Evolutionary conservation across 2,329 filamentous ascomycete genomes (phyloP), one percentile per base, ranked within the genome.

Genomic region (Malbranchea zuffiana): DNA sequence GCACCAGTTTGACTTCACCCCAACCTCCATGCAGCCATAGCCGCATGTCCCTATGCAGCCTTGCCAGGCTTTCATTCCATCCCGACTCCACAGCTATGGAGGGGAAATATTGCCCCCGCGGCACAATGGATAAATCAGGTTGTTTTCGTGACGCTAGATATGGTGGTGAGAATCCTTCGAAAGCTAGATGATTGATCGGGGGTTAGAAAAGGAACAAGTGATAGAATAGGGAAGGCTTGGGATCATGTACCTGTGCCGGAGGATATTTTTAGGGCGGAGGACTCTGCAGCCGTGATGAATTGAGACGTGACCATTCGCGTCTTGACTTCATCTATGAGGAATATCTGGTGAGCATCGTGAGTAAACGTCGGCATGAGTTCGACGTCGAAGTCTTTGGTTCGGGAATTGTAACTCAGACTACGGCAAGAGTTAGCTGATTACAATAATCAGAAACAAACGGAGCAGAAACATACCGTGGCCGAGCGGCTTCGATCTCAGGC

Each of bases 1-100:
- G 10, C 16, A 41, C 43, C 13, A 45, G 6, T 24, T 38, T 11
- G 10, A 43, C 26, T 20, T 27, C n/a, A 18, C 29, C 33, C 10
- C 4, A n/a, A 4, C 37, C 32, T 7, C 40, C 40, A 11, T 15
- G 17, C 13, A 45, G 24, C 43, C 43, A 43, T 3, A 45, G 24
- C 4, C n/a, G 17, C 37, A 35, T 43, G 20, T 45, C 41, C n/a
- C 28, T 32, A 5, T 40, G 27, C n/a, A 45, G 35, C n/a, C 25
- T 6, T 2, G 20, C 6, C 3, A 27, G 21, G 21, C 19, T 23
- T 26, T 45, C 37, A n/a, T 23, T 18, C 40, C 40, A 45, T 19
- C 37, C 40, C 26, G 34, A 33, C 27, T 43, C 40, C 5, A 41
- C 21, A 5, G 27, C 43, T 6, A 45, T 27, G n/a, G 40, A 32